phyloP scores from a whole-genome alignment of 306 rosid species.

The Urtica urens region DNA sequence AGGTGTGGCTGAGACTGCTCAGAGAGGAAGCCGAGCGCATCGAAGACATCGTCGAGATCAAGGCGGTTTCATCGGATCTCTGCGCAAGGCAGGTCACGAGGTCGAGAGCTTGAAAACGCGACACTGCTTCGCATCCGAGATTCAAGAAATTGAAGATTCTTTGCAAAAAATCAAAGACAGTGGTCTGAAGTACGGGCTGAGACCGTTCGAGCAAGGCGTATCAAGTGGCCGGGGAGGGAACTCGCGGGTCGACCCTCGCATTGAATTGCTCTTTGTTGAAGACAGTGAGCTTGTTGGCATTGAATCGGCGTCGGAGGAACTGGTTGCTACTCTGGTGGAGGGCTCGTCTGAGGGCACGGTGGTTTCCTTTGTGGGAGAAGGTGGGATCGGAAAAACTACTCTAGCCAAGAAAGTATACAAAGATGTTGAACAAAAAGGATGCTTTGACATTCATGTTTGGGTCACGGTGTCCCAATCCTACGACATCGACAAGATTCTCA shows the following conservation, averaged over 20 bases:
- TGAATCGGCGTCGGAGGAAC: not conserved
- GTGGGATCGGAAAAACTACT: slow-evolving; percentile 13
- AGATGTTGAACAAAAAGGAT: not conserved
- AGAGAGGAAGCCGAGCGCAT: not conserved
- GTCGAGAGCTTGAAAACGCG: not conserved
- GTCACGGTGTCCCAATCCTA: slow-evolving; percentile 2
- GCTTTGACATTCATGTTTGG: slow-evolving; percentile 15
- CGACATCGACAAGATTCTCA: not conserved
- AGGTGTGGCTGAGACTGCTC: not conserved
- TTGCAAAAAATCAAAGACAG: not conserved
- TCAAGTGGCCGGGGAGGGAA: not conserved
- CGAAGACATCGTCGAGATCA: not conserved
- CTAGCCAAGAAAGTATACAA: slow-evolving; percentile 7
- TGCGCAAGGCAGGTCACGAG: not conserved
- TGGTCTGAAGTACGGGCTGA: not conserved
- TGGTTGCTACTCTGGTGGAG: not conserved
- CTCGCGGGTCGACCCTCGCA: not conserved
- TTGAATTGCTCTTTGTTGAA: not conserved
- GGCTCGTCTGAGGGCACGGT: not conserved
- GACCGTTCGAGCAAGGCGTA: slow-evolving; percentile 1
- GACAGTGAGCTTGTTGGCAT: not conserved
- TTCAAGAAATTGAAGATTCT: not conserved
- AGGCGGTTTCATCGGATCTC: not conserved
- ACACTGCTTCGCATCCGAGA: not conserved
- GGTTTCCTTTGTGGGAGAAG: slow-evolving; percentile 12